These are phyloP conservation scores for Colletotrichum tanaceti DNA, from an alignment of 2,329 filamentous ascomycete species.

Conservation along the genomic window DNA sequence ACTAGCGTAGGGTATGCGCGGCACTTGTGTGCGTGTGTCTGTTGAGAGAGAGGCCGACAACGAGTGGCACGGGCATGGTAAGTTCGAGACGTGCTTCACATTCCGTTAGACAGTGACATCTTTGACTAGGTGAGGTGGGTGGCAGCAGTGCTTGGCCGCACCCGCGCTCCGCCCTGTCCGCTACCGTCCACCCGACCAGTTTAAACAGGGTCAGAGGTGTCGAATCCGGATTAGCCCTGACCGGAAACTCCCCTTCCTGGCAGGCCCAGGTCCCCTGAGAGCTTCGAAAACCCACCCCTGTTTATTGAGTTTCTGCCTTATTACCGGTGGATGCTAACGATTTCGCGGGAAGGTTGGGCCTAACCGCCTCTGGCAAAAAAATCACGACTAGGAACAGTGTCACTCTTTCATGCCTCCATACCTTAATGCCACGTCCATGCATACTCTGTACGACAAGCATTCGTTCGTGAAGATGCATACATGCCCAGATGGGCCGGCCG, in stretches of 20 bases:
- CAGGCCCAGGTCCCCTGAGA: background rate
- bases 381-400: conserved; percentile 4
- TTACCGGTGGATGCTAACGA: conserved; percentile 24
- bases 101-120: background rate
- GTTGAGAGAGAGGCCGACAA: background rate
- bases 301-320: conserved; percentile 30
- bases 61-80: background rate
- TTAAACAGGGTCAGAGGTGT: conserved; percentile 23
- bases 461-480: background rate
- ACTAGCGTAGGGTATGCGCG: background rate
- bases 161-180: conserved; percentile 38
- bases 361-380: conserved; percentile 27
- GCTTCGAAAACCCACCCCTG: conserved; percentile 2
- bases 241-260: background rate
- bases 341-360: conserved; percentile 9
- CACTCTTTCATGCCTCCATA: conserved; percentile 2
- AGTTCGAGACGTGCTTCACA: conserved; percentile 10
- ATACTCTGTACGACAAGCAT: background rate
- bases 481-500: conserved; percentile 11
- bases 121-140: background rate
- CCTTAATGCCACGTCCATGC: conserved; percentile 19
- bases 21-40: background rate
- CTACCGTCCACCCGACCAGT: conserved; percentile 14
- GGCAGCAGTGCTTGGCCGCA: conserved; percentile 15
- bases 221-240: conserved; percentile 23